Percentiles rank a stretch among this genome's conserved stretches.
phyloP scores from a whole-genome alignment of 225 moss, liverwort and hornwort genomes.

The Bryum argenteum region DNA sequence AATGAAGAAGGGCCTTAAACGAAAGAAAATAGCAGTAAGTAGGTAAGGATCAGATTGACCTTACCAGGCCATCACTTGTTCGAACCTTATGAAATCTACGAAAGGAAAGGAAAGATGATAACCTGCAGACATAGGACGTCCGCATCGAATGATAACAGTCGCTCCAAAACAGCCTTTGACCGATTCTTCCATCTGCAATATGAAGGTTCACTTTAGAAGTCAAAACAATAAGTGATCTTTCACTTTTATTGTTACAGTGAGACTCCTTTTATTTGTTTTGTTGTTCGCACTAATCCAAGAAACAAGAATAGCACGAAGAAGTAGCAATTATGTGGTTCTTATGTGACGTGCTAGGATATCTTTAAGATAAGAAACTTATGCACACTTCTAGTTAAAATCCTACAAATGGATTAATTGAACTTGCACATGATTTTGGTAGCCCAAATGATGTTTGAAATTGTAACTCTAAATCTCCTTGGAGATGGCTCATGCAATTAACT shows the following conservation, averaged over 20 bases:
- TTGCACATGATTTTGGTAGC: neutral
- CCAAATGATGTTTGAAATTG: neutral
- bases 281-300: neutral
- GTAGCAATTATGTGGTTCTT: neutral
- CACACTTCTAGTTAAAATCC: neutral
- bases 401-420: neutral
- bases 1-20: neutral
- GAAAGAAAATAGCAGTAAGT: neutral
- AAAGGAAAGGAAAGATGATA: constrained; percentile 15
- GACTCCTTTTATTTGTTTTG: neutral
- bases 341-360: neutral
- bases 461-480: too few species aligned
- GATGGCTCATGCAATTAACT: too few species aligned
- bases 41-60: neutral
- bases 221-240: constrained; percentile 4
- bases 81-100: neutral
- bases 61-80: neutral
- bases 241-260: neutral
- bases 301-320: constrained; percentile 1
- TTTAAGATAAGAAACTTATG: neutral
- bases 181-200: constrained; percentile 76
- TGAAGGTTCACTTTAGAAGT: neutral
- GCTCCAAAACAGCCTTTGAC: constrained; percentile 69
- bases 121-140: constrained; percentile 94
- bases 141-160: constrained; percentile 74